Conservation (phyloP, 768 basidiomycete species). For the Lactifluus volemus region DNA sequence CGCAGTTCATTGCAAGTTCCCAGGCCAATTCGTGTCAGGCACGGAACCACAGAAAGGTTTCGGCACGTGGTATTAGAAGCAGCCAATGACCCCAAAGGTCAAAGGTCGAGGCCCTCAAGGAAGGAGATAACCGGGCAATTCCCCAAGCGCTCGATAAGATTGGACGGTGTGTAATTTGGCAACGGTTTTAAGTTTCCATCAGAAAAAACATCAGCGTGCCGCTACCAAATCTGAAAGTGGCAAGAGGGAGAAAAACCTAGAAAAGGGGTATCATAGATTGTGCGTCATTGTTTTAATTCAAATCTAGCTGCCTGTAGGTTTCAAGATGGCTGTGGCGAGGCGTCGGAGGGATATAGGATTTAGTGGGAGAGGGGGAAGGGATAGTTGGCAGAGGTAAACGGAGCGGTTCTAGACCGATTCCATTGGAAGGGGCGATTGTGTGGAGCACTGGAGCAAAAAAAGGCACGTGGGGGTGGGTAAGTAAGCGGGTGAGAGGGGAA, state of each 20-base stretch:
- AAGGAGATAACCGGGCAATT: conserved; percentile 6
- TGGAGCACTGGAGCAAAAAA: not conserved
- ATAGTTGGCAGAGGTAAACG: not conserved
- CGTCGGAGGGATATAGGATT: not conserved
- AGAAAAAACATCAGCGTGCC: not conserved
- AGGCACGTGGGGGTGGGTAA: conserved; percentile 8
- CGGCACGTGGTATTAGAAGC: conserved; percentile 9
- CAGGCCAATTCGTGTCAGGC: not conserved
- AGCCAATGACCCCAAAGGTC: not conserved
- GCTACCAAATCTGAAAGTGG: not conserved
- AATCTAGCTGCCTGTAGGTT: not conserved
- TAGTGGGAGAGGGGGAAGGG: not conserved
- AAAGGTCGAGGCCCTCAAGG: conserved; percentile 1
- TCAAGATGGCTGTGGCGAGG: not conserved
- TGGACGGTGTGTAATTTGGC: conserved; percentile 9
- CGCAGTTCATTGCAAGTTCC: not conserved
- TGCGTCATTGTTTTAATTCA: not conserved
- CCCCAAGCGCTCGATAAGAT: conserved; percentile 9
- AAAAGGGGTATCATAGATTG: not conserved
- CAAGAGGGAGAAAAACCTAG: not conserved
- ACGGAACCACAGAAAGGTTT: not conserved
- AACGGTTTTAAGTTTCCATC: conserved; percentile 11
- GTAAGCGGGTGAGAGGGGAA: conserved; percentile 1
- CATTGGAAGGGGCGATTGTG: conserved; percentile 11
- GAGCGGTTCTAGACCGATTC: conserved; percentile 5